Percentiles rank a stretch among this genome's conserved stretches.
phyloP scores from a whole-genome alignment of 306 rosid genomes.

The Benincasa hispida region DNA sequence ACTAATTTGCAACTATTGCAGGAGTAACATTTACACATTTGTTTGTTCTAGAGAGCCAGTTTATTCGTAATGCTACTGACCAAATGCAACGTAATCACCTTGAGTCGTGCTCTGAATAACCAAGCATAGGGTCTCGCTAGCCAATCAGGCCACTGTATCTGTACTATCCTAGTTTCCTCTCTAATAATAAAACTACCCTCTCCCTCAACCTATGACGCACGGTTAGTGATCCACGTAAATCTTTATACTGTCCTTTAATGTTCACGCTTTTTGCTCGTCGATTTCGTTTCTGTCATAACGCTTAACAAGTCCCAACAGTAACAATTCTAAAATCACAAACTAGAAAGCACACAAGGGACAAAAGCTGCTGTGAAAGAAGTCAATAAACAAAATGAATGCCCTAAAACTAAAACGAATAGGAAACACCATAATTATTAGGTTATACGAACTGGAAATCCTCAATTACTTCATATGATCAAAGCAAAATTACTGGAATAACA shows the following conservation, averaged over 20 bases:
- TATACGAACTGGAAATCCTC: neutral
- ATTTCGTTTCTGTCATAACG: too few species aligned
- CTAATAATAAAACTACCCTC: too few species aligned
- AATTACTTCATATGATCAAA: neutral
- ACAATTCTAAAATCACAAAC: neutral
- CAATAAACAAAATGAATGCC: neutral
- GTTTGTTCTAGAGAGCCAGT: neutral
- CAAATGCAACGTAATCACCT: neutral
- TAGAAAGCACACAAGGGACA: neutral
- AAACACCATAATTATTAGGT: too few species aligned
- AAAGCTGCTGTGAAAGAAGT: neutral
- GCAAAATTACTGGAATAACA: neutral
- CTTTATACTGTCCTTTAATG: too few species aligned
- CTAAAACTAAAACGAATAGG: too few species aligned
- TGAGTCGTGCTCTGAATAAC: too few species aligned
- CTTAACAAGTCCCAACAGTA: neutral
- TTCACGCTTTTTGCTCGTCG: too few species aligned
- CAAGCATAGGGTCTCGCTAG: too few species aligned
- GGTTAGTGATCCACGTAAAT: too few species aligned
- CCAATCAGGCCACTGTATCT: too few species aligned
- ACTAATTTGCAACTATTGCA: neutral
- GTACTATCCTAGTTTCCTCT: too few species aligned
- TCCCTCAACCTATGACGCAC: too few species aligned
- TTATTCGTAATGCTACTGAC: neutral
- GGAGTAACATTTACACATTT: neutral